Evolutionary conservation across 257 asterid species (phyloP).

Genomic region (Nyctanthes arbortristis): DNA sequence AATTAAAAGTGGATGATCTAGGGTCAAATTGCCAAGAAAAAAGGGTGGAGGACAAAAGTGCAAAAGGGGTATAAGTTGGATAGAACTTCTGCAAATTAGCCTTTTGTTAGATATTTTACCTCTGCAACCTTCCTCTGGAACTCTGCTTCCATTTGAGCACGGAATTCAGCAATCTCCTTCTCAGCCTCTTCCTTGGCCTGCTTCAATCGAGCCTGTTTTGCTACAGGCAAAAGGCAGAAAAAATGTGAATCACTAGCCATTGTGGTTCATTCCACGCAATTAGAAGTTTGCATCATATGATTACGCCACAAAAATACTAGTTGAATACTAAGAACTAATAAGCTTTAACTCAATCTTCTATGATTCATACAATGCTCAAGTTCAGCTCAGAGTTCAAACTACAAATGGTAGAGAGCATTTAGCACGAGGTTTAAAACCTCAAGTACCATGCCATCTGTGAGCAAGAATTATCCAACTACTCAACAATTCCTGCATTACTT

Average conservation of each 20-base stretch:
- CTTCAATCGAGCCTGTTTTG: conserved; percentile 78
- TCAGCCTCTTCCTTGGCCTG: conserved; percentile 98
- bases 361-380: background rate
- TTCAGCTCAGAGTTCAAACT: background rate
- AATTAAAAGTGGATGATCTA: background rate
- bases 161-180: conserved; percentile 84
- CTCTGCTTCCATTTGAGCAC: conserved; percentile 93
- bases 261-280: background rate
- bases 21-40: background rate
- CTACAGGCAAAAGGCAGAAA: conserved; percentile 41
- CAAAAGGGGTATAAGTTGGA: background rate
- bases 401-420: background rate
- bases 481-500: background rate
- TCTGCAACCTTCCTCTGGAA: conserved; percentile 83
- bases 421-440: background rate
- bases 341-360: background rate
- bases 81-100: background rate
- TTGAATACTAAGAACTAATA: background rate
- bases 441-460: background rate
- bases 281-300: background rate
- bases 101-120: conserved; percentile 46
- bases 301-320: background rate
- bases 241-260: background rate
- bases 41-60: background rate
- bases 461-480: background rate